These are phyloP conservation scores for Piper longum DNA, from an alignment of 164 flowering plant genomes.

Conservation along the genomic window DNA sequence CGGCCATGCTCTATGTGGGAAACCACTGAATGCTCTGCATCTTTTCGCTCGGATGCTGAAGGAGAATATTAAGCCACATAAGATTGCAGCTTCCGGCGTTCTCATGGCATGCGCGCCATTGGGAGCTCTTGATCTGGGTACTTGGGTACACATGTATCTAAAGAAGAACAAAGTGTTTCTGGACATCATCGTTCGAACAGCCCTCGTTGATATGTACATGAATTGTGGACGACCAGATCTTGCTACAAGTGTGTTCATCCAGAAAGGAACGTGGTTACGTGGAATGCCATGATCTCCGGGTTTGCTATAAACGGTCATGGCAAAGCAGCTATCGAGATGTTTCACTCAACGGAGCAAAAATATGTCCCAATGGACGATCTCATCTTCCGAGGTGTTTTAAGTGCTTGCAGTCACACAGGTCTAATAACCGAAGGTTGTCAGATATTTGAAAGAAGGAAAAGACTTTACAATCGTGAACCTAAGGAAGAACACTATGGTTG, in stretches of 20 bases:
- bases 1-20: slow-evolving; percentile 19
- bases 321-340: slow-evolving; percentile 17
- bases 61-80: slow-evolving; percentile 19
- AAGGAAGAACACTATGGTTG: slow-evolving; percentile 30
- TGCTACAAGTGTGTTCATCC: slow-evolving; percentile 15
- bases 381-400: slow-evolving; percentile 18
- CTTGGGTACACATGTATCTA: slow-evolving; percentile 26
- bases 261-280: slow-evolving; percentile 17
- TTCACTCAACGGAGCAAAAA: slow-evolving; percentile 15
- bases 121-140: slow-evolving; percentile 32
- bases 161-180: slow-evolving; percentile 10
- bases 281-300: slow-evolving; percentile 30
- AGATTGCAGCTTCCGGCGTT: slow-evolving; percentile 14
- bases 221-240: slow-evolving; percentile 23
- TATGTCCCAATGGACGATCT: slow-evolving; percentile 17
- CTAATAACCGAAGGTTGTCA: slow-evolving; percentile 18
- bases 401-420: slow-evolving; percentile 26
- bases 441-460: slow-evolving; percentile 16
- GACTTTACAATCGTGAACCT: slow-evolving; percentile 12
- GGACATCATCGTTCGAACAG: slow-evolving; percentile 22
- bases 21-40: slow-evolving; percentile 17
- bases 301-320: slow-evolving; percentile 22
- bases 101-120: slow-evolving; percentile 22
- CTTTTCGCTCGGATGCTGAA: slow-evolving; percentile 25
- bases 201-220: slow-evolving; percentile 32